These are phyloP conservation scores for Trichoderma oligosporum DNA, from an alignment of 2,329 filamentous ascomycete genomes.

Conservation along the genomic window DNA sequence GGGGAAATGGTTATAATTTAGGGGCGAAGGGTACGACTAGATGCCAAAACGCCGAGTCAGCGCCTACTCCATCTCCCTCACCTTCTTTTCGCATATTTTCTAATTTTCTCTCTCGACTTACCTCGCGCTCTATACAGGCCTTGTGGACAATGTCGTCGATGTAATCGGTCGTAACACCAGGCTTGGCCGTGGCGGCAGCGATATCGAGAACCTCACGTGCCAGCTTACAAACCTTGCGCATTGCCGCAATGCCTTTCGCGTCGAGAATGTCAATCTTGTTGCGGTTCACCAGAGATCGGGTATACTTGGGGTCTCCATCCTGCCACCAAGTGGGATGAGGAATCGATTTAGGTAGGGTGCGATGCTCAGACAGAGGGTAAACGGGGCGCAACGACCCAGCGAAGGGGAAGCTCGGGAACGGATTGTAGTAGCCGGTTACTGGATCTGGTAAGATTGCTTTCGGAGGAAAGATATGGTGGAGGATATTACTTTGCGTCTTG, in stretches of 20 bases:
- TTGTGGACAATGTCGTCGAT: conserved; percentile 95
- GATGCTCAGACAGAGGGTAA: conserved; percentile 72
- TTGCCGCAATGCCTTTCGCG: conserved; percentile 74
- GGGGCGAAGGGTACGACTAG: conserved; percentile 87
- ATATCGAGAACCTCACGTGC: conserved; percentile 91
- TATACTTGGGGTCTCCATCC: conserved; percentile 69
- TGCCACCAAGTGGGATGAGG: conserved; percentile 81
- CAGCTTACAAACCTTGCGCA: conserved; percentile 87
- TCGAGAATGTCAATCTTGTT: conserved; percentile 83
- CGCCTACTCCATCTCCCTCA: not conserved
- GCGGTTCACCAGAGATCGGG: conserved; percentile 58
- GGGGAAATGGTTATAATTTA: conserved; percentile 95
- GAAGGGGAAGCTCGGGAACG: conserved; percentile 82
- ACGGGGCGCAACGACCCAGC: conserved; percentile 79
- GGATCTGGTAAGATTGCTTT: conserved; percentile 86
- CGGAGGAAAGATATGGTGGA: conserved; percentile 70
- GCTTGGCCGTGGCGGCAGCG: conserved; percentile 74
- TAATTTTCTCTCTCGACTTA: conserved; percentile 43
- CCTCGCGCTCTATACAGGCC: conserved; percentile 86
- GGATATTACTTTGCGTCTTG: conserved; percentile 72
- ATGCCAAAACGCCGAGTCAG: conserved; percentile 18
- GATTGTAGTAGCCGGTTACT: conserved; percentile 87
- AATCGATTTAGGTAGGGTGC: conserved; percentile 75
- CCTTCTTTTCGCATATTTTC: too few species aligned
- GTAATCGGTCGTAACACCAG: conserved; percentile 93